Conservation (phyloP, 2,329 filamentous ascomycete genomes). For the Tetracladium maxilliforme region DNA sequence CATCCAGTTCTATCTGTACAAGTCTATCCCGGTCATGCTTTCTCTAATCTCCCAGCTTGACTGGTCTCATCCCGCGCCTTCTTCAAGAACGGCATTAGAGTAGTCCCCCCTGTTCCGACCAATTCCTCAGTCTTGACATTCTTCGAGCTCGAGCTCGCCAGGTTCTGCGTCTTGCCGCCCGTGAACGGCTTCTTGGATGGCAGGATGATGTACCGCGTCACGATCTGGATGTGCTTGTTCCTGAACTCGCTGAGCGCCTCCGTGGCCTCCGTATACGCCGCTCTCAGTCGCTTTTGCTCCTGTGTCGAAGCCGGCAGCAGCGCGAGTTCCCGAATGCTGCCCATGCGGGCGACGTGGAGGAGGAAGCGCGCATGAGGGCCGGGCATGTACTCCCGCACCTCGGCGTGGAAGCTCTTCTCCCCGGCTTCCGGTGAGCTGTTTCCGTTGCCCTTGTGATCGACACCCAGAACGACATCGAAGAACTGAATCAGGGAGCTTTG, state of each 20-base stretch:
- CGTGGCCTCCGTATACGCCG: slow-evolving; percentile 61
- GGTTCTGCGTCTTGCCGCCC: slow-evolving; percentile 17
- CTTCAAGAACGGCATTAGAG: slow-evolving; percentile 77
- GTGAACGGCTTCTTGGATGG: slow-evolving; percentile 38
- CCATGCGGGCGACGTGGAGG: slow-evolving; percentile 48
- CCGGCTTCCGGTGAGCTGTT: slow-evolving; percentile 12
- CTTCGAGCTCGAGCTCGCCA: slow-evolving; percentile 24
- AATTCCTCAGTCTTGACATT: slow-evolving; percentile 22
- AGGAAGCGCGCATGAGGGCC: slow-evolving; percentile 70
- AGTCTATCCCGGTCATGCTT: too few relatives aligned
- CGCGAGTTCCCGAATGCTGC: slow-evolving; percentile 63
- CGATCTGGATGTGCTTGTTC: slow-evolving; percentile 79
- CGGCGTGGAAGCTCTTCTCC: slow-evolving; percentile 6
- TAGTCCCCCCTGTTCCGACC: slow-evolving; percentile 76
- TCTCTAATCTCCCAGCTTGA: slow-evolving; percentile 36
- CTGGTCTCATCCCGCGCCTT: slow-evolving; percentile 79
- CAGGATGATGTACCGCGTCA: slow-evolving; percentile 79
- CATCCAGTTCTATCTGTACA: too few relatives aligned
- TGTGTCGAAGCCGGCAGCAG: slow-evolving; percentile 29
- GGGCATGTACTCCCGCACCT: slow-evolving; percentile 87
- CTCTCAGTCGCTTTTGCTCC: too few relatives aligned
- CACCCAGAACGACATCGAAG: slow-evolving; percentile 73
- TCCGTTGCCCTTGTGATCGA: slow-evolving; percentile 50
- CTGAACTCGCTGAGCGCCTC: slow-evolving; percentile 63
- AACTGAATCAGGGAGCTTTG: slow-evolving; percentile 90